phyloP scores from a whole-genome alignment of 1,284 basidiomycete species.

The Gastroboletus turbinatus region DNA sequence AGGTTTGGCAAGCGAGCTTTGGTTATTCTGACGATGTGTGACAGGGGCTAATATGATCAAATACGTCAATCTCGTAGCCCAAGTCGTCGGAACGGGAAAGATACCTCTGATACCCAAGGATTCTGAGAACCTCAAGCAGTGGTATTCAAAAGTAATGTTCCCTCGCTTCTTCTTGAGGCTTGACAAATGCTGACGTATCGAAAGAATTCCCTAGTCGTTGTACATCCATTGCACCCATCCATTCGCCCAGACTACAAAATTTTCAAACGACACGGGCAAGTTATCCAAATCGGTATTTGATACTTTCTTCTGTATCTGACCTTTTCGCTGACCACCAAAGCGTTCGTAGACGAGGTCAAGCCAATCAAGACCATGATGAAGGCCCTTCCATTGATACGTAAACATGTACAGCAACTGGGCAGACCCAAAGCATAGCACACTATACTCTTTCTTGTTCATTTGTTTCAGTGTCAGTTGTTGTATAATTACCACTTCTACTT shows the following conservation, averaged over 20 bases:
- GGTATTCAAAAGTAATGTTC: slow-evolving; percentile 60
- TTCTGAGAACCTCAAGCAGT: slow-evolving; percentile 49
- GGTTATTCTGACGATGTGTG: background rate
- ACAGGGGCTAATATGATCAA: slow-evolving; percentile 54
- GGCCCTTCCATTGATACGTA: slow-evolving; percentile 59
- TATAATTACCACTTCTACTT: slow-evolving; percentile 9
- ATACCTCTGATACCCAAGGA: slow-evolving; percentile 56
- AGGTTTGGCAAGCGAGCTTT: slow-evolving; percentile 1
- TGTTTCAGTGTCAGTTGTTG: slow-evolving; percentile 7
- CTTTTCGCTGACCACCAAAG: slow-evolving; percentile 1
- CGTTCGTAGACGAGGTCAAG: slow-evolving; percentile 52
- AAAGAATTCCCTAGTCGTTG: slow-evolving; percentile 65
- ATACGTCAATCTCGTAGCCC: slow-evolving; percentile 68
- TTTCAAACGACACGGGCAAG: slow-evolving; percentile 57
- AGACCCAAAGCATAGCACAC: slow-evolving; percentile 13
- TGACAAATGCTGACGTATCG: slow-evolving; percentile 1
- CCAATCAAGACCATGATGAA: slow-evolving; percentile 60
- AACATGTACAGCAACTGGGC: slow-evolving; percentile 43
- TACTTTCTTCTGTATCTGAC: background rate
- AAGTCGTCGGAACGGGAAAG: slow-evolving; percentile 70
- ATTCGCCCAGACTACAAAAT: slow-evolving; percentile 49
- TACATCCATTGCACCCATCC: slow-evolving; percentile 57
- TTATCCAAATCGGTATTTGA: slow-evolving; percentile 55
- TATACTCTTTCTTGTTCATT: background rate
- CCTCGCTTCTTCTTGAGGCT: background rate